phyloP scores from a whole-genome alignment of 805 yeast species.

The Sungouiella thailandica region DNA sequence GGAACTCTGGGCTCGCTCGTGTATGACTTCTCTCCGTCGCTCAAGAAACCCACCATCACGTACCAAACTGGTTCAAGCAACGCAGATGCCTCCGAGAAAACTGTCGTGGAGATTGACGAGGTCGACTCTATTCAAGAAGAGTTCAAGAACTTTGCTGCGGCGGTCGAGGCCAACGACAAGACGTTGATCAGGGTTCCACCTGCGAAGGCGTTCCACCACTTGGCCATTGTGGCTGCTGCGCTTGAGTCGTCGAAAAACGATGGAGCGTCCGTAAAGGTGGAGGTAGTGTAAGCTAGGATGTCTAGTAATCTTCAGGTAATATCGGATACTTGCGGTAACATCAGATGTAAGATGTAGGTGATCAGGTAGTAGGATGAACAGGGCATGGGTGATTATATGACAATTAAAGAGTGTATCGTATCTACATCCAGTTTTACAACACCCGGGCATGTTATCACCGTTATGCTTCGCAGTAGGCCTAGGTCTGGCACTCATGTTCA shows the following conservation, averaged over 20 bases:
- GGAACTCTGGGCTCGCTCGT: constrained; percentile 76
- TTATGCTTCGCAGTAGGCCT: too few species aligned
- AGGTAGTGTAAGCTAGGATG: constrained; percentile 15
- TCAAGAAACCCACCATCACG: constrained; percentile 35
- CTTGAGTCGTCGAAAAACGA: constrained; percentile 58
- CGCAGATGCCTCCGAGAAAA: constrained; percentile 49
- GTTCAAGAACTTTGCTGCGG: constrained; percentile 47
- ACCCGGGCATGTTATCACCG: too few species aligned
- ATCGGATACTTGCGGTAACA: too few species aligned
- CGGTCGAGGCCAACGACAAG: constrained; percentile 62
- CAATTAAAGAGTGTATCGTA: too few species aligned
- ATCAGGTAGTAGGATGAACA: too few species aligned
- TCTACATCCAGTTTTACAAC: too few species aligned
- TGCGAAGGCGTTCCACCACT: constrained; percentile 81
- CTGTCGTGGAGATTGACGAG: constrained; percentile 36
- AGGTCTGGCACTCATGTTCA: too few species aligned
- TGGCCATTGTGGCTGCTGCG: constrained; percentile 85
- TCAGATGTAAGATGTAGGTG: too few species aligned
- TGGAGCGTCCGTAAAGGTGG: constrained; percentile 49
- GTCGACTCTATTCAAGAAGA: constrained; percentile 42
- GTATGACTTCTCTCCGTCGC: constrained; percentile 57
- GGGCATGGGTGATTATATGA: too few species aligned
- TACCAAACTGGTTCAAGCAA: constrained; percentile 28
- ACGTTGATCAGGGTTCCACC: constrained; percentile 56
- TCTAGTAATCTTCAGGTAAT: too few species aligned